phyloP scores from a whole-genome alignment of 768 basidiomycete genomes.

The Lactarius hatsudake region DNA sequence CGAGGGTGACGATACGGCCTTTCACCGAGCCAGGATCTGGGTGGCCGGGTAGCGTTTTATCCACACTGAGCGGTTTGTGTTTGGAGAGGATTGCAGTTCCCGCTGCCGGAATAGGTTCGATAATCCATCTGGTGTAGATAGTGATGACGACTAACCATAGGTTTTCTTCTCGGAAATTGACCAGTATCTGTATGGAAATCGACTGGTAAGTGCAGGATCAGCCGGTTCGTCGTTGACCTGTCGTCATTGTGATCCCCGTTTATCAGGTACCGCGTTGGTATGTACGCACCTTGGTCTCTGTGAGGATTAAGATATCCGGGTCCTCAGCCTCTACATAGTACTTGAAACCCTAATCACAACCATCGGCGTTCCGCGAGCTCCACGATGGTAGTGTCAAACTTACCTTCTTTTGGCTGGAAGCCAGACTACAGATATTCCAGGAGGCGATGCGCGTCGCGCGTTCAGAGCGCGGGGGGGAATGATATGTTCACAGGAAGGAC shows the following conservation, averaged over 20 bases:
- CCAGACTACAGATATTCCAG: constrained; percentile 82
- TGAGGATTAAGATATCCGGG: constrained; percentile 78
- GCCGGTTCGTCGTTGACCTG: constrained; percentile 71
- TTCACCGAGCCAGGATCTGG: constrained; percentile 61
- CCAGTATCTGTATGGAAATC: constrained; percentile 75
- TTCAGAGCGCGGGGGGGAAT: constrained; percentile 49
- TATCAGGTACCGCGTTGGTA: not conserved
- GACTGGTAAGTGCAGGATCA: constrained; percentile 52
- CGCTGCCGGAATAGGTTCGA: constrained; percentile 41
- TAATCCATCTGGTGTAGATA: not conserved
- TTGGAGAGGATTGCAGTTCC: constrained; percentile 84
- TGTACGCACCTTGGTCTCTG: constrained; percentile 72
- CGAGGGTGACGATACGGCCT: constrained; percentile 79
- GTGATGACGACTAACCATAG: constrained; percentile 50
- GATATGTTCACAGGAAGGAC: constrained; percentile 58
- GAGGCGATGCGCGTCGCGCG: constrained; percentile 56
- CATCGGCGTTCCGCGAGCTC: not conserved
- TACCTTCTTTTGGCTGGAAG: constrained; percentile 77
- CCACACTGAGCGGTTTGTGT: constrained; percentile 61
- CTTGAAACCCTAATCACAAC: constrained; percentile 61
- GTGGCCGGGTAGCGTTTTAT: constrained; percentile 70
- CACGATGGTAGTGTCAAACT: constrained; percentile 8
- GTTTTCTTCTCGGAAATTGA: constrained; percentile 74
- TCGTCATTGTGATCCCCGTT: not conserved
- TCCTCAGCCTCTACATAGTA: constrained; percentile 82